Percentiles rank a stretch among this genome's conserved stretches.
phyloP scores from a whole-genome alignment of 495 filamentous ascomycete species.

The Cairneyella variabilis region DNA sequence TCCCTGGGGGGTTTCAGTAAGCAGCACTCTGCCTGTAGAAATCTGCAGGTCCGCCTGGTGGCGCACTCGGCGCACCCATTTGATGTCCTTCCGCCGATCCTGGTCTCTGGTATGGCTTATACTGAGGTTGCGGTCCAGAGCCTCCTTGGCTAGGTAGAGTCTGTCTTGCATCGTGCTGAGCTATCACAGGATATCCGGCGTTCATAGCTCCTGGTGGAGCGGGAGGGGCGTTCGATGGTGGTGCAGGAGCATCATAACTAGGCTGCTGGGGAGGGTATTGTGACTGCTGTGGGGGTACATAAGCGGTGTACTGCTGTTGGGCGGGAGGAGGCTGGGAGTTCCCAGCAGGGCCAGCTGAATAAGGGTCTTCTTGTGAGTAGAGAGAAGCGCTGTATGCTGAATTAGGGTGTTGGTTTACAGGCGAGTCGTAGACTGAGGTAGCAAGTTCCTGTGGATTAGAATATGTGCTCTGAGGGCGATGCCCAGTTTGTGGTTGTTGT shows the following conservation, averaged over 20 bases:
- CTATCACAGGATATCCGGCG: slow-evolving; percentile 21
- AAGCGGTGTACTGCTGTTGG: slow-evolving; percentile 40
- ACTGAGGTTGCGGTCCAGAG: slow-evolving; percentile 32
- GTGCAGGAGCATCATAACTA: slow-evolving; percentile 21
- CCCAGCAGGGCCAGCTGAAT: slow-evolving; percentile 28
- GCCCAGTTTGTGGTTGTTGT: slow-evolving; percentile 36
- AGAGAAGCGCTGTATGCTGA: slow-evolving; percentile 50
- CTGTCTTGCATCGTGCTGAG: slow-evolving; percentile 18
- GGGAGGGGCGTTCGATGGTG: slow-evolving; percentile 15
- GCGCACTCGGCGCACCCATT: slow-evolving; percentile 19
- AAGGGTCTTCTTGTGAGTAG: slow-evolving; percentile 58
- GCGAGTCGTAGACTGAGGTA: slow-evolving; percentile 80
- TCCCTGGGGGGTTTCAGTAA: slow-evolving; percentile 14
- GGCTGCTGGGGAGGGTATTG: slow-evolving; percentile 31
- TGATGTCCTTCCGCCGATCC: slow-evolving; percentile 13
- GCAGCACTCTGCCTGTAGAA: slow-evolving; percentile 31
- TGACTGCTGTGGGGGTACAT: slow-evolving; percentile 26
- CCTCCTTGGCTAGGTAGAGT: slow-evolving; percentile 25
- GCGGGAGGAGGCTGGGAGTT: slow-evolving; percentile 44
- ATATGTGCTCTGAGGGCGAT: slow-evolving; percentile 67
- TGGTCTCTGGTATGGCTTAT: slow-evolving; percentile 50
- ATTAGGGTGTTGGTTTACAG: slow-evolving; percentile 55
- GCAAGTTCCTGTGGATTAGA: slow-evolving; percentile 75
- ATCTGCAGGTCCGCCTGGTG: slow-evolving; percentile 35
- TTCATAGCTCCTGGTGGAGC: slow-evolving; percentile 5